Evolutionary conservation across 768 basidiomycete genomes (phyloP).

Genomic region (Trametes coccinea): DNA sequence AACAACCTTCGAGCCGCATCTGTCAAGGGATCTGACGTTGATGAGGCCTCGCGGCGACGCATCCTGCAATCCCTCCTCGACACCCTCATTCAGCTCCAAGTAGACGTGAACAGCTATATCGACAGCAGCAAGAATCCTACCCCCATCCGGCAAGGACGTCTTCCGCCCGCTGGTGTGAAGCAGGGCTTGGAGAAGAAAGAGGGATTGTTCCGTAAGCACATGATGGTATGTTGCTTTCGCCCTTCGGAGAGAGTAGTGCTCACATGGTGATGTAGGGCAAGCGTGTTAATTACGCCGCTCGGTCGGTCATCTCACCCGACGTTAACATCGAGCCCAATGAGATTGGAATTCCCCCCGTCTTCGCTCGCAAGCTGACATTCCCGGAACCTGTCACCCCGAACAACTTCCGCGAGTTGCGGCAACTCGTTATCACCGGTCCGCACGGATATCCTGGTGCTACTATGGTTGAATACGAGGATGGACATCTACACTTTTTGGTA

Average conservation of each 20-base stretch:
- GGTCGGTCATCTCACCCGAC: conserved; percentile 99
- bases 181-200: conserved; percentile 99
- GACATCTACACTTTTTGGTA: conserved; percentile 81
- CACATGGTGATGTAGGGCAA: conserved; percentile 67
- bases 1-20: conserved; percentile 60
- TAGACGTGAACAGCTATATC: conserved; percentile 95
- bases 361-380: conserved; percentile 94
- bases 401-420: conserved; percentile 86
- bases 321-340: conserved; percentile 99
- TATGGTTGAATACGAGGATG: conserved; percentile 95
- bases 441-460: conserved; percentile 89
- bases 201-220: conserved; percentile 95
- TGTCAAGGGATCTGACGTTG: conserved; percentile 53
- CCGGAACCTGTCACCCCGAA: conserved; percentile 94
- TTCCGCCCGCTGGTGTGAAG: conserved; percentile 92
- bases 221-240: conserved; percentile 77
- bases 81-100: conserved; percentile 83
- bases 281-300: conserved; percentile 98
- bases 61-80: conserved; percentile 74
- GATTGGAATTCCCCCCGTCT: conserved; percentile 97
- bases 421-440: conserved; percentile 89
- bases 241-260: not conserved
- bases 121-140: conserved; percentile 95
- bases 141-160: conserved; percentile 80
- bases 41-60: conserved; percentile 52